Evolutionary conservation across 192 early-diverging fungal species (phyloP).

Genomic region (Powellomyces hirtus): DNA sequence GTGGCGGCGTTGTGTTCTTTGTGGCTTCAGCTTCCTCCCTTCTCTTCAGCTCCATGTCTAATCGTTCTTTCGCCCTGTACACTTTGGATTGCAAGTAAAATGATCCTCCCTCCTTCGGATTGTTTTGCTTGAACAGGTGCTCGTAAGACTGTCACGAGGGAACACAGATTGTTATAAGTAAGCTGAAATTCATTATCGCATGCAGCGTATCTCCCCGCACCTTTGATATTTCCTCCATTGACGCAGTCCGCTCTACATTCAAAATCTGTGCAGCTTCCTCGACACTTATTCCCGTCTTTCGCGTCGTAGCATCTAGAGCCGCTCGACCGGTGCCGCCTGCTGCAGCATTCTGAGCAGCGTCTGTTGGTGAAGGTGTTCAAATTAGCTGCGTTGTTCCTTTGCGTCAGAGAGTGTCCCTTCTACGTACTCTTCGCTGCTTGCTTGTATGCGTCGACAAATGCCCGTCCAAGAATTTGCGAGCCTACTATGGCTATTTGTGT

Average conservation of each 20-base stretch:
- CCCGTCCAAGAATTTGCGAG: slow-evolving; percentile 80
- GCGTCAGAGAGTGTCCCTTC: background rate
- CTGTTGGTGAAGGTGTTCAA: background rate
- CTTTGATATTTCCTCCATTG: slow-evolving; percentile 57
- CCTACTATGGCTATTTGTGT: slow-evolving; percentile 54
- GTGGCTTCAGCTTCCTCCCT: slow-evolving; percentile 32
- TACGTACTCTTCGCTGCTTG: slow-evolving; percentile 80
- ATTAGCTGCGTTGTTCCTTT: background rate
- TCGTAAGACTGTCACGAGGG: slow-evolving; percentile 79
- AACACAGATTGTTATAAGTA: background rate
- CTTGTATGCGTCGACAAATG: slow-evolving; percentile 91
- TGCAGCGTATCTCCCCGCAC: slow-evolving; percentile 14
- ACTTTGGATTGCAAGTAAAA: slow-evolving; percentile 95
- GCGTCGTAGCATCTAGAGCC: slow-evolving; percentile 22
- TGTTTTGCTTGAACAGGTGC: slow-evolving; percentile 83
- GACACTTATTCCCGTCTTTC: slow-evolving; percentile 77
- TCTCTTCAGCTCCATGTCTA: slow-evolving; percentile 82
- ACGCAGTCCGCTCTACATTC: slow-evolving; percentile 72
- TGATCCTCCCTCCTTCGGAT: slow-evolving; percentile 80
- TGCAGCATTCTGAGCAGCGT: slow-evolving; percentile 22
- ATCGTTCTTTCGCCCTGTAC: slow-evolving; percentile 87
- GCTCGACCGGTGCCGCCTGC: slow-evolving; percentile 13
- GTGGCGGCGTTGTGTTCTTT: slow-evolving; percentile 8
- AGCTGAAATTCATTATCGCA: background rate
- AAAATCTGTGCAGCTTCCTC: slow-evolving; percentile 92